Base-by-base conservation (phyloP, 257 asterid species). In the Schizonepeta tenuifolia region DNA sequence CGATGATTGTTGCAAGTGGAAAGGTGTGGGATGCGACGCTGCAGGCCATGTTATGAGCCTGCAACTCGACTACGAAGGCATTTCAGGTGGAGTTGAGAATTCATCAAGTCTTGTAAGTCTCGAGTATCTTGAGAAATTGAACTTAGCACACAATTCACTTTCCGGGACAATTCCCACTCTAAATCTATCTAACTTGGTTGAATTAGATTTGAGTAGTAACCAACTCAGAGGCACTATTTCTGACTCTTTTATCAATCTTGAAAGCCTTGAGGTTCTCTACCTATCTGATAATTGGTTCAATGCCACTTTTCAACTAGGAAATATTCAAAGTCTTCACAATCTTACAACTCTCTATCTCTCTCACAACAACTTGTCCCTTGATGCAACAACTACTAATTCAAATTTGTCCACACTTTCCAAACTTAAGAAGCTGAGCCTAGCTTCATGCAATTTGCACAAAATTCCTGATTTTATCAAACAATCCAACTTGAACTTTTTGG, bases 1-100 rank as follows among this genome's bases (percentile, higher is more conserved):
- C 0, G 50, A 11, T 10, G 82, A 83, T 2, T 88, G 87, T 47
- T 86, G 95, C 80, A 13, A 6, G 1, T 84, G 90, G 90, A 14
- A 51, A 1, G 84, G 95, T n/a, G 77, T 86, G 55, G 82, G 28
- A 36, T 86, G 88, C 41, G 84, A 83, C 43, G 22, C n/a, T 15
- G 38, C 64, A 0, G 89, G 89, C 7, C 82, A 61, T 10, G 86
- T 83, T 18, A 68, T 60, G 20, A 31, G 56, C 2, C 71, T 84
- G 31, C 79, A 81, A 11, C 86, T 84, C 35, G 75, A 78, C 7
- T 1, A 51, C 0, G 82, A 81, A 73, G 2, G 18, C 36, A 81
- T 86, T 44, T n/a, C 47, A 0, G 67, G 75, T 5, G 62, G 38
- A 24, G 2, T 84, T 13, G 81, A 75, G 47, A 67, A 68, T 9